phyloP scores from a whole-genome alignment of 2,329 filamentous ascomycete species.

The Penicillium griseofulvum region DNA sequence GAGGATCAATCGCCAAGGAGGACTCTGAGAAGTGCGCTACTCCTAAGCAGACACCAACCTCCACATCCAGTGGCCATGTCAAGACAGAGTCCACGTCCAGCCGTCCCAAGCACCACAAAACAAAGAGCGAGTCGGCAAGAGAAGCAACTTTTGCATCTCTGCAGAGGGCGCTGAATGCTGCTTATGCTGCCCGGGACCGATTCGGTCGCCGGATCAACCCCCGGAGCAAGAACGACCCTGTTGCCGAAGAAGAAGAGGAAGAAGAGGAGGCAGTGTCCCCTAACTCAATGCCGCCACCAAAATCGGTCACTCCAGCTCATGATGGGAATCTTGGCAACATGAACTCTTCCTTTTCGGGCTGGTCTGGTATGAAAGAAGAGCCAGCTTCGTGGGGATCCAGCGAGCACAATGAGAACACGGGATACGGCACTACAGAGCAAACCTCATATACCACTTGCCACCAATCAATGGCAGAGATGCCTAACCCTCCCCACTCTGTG shows the following conservation, averaged over 20 bases:
- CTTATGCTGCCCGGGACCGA: constrained; percentile 39
- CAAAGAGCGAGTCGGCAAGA: constrained; percentile 38
- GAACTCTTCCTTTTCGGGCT: constrained; percentile 28
- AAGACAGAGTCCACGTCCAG: constrained; percentile 16
- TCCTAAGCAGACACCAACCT: constrained; percentile 28
- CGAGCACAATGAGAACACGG: constrained; percentile 23
- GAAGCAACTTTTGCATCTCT: constrained; percentile 46
- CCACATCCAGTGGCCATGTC: constrained; percentile 3
- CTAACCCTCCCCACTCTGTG: constrained; percentile 14
- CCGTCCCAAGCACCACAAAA: constrained; percentile 35
- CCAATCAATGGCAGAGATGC: constrained; percentile 21
- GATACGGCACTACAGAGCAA: constrained; percentile 23
- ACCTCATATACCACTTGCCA: constrained; percentile 21
- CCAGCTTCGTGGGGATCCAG: constrained; percentile 28
- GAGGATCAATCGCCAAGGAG: constrained; percentile 21
- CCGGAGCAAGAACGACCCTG: constrained; percentile 18
- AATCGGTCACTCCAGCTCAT: constrained; percentile 10
- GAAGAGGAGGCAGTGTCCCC: constrained; percentile 32
- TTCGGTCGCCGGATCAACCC: constrained; percentile 26
- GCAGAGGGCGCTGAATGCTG: constrained; percentile 44
- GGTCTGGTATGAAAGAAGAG: constrained; percentile 29
- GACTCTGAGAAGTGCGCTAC: constrained; percentile 26
- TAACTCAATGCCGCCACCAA: constrained; percentile 25
- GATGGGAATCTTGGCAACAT: constrained; percentile 17
- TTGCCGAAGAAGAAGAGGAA: constrained; percentile 17